These are phyloP conservation scores for Epichloe hybrida DNA, from an alignment of 2,329 filamentous ascomycete genomes.

Conservation along the genomic window DNA sequence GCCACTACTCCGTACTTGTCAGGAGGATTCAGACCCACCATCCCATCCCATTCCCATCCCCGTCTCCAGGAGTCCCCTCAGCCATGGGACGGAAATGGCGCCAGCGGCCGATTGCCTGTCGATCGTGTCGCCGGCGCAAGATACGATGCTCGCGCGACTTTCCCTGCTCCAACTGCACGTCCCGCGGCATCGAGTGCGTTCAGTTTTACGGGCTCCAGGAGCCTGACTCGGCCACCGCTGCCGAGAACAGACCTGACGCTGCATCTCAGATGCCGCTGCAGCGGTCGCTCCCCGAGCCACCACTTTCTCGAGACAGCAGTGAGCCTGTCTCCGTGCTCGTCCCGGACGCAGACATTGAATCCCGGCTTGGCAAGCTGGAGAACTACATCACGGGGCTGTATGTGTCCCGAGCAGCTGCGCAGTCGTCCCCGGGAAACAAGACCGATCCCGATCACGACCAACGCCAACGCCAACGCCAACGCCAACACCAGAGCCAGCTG, in stretches of 20 bases:
- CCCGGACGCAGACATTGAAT: not conserved
- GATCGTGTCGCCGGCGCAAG: constrained; percentile 19
- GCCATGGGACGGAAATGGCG: constrained; percentile 17
- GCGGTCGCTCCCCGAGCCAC: not conserved
- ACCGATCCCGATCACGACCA: not conserved
- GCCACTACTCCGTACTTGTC: too few relatives aligned
- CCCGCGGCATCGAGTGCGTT: constrained; percentile 16
- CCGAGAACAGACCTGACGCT: not conserved
- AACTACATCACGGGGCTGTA: not conserved
- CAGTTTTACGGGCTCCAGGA: constrained; percentile 4
- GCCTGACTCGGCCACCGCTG: not conserved
- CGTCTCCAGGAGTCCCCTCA: not conserved
- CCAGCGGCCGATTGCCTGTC: constrained; percentile 19
- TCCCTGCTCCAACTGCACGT: constrained; percentile 20
- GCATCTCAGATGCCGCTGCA: not conserved
- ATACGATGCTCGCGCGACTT: constrained; percentile 20
- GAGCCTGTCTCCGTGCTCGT: not conserved
- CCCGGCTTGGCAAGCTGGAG: constrained; percentile 1
- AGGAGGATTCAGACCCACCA: not conserved
- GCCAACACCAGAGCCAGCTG: not conserved
- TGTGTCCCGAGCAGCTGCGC: not conserved
- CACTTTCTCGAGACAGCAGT: not conserved
- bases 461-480: too few relatives aligned
- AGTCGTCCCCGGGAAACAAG: not conserved
- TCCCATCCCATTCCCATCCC: too few relatives aligned